Conservation (phyloP, 2,329 filamentous ascomycete species). For the Diplodia scrobiculata region DNA sequence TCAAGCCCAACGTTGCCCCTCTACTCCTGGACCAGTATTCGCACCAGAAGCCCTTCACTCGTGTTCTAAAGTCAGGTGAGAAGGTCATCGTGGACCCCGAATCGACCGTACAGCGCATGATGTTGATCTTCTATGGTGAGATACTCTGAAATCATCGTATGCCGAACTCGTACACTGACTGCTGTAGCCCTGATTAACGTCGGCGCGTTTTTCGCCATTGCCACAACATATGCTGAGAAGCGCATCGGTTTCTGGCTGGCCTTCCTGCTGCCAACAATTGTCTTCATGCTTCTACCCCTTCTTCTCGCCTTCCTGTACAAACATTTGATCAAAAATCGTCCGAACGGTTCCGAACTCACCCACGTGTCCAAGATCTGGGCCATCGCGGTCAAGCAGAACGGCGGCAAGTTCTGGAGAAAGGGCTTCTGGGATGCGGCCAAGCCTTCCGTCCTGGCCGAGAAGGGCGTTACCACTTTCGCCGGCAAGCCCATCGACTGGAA, state of each 20-base stretch:
- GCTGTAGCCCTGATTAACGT: conserved; percentile 33
- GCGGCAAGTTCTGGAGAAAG: conserved; percentile 41
- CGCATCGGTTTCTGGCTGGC: conserved; percentile 47
- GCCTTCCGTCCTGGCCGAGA: conserved; percentile 38
- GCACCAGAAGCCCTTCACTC: conserved; percentile 48
- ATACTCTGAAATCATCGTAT: neutral
- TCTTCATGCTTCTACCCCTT: conserved; percentile 38
- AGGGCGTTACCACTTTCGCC: conserved; percentile 32
- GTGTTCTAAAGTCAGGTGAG: conserved; percentile 50
- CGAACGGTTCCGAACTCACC: conserved; percentile 41
- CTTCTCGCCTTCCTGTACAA: conserved; percentile 41
- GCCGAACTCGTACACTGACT: neutral
- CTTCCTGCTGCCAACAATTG: conserved; percentile 43
- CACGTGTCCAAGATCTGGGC: conserved; percentile 42
- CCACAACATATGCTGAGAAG: conserved; percentile 49
- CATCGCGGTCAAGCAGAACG: conserved; percentile 41
- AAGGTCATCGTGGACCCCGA: conserved; percentile 54
- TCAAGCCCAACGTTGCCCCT: conserved; percentile 50
- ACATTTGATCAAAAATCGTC: conserved; percentile 39
- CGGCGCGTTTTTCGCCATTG: conserved; percentile 43
- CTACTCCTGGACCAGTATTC: conserved; percentile 51
- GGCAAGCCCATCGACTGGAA: conserved; percentile 38
- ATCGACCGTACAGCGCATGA: conserved; percentile 45
- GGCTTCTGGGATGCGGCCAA: conserved; percentile 42
- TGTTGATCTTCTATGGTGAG: conserved; percentile 43